Conservation (phyloP, 192 early-diverging fungal genomes). For the Geranomyces michiganensis region DNA sequence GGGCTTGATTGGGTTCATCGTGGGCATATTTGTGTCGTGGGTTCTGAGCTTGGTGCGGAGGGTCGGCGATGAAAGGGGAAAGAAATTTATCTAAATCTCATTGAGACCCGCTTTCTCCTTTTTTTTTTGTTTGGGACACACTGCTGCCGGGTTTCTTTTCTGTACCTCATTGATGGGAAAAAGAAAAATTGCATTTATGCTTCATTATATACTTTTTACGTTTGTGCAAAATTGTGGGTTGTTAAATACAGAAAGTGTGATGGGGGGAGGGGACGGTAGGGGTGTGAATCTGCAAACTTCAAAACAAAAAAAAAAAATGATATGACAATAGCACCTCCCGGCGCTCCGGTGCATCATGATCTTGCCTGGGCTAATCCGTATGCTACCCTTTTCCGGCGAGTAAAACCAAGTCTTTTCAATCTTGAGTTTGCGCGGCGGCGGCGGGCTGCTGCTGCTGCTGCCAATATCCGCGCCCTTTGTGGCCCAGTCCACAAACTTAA, state of each 20-base stretch:
- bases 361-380: slow-evolving; percentile 33
- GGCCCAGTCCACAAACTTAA: slow-evolving; percentile 32
- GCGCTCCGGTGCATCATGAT: slow-evolving; percentile 29
- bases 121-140: no score
- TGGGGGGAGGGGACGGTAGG: neutral
- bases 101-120: no score
- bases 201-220: no score
- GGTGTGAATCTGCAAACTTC: no score
- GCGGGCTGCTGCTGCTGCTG: no score
- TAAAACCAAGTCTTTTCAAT: slow-evolving; percentile 40
- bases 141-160: no score
- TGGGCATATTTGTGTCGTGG: slow-evolving; percentile 20
- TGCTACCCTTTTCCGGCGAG: slow-evolving; percentile 28
- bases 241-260: neutral
- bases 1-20: slow-evolving; percentile 13
- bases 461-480: neutral
- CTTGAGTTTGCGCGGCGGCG: slow-evolving; percentile 12
- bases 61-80: slow-evolving; percentile 15
- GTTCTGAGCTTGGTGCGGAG: slow-evolving; percentile 12
- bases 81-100: slow-evolving; percentile 26
- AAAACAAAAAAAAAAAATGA: slow-evolving; percentile 4
- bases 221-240: no score
- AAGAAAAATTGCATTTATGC: no score
- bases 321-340: slow-evolving; percentile 33
- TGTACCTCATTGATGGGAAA: no score